phyloP scores from a whole-genome alignment of 768 basidiomycete species.

The Agaricus subrufescens region DNA sequence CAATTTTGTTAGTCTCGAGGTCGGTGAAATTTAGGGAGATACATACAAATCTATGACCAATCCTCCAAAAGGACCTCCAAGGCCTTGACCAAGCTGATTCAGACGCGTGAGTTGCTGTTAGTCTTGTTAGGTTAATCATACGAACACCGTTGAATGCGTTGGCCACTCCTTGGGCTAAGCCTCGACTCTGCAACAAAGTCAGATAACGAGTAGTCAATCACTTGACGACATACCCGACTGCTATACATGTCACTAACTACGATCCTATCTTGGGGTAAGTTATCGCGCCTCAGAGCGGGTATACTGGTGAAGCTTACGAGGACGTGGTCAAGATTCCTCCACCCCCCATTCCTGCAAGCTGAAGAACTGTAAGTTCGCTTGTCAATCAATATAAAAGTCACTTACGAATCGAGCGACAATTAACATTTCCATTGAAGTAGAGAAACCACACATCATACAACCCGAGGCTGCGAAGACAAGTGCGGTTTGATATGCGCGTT shows the following conservation, averaged over 20 bases:
- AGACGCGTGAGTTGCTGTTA: not conserved
- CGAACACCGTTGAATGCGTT: constrained; percentile 71
- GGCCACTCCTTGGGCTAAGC: constrained; percentile 68
- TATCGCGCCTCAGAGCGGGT: not conserved
- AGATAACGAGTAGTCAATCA: not conserved
- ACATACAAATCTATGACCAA: constrained; percentile 61
- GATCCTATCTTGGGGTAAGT: constrained; percentile 37
- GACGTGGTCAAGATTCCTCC: constrained; percentile 72
- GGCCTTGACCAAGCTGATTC: constrained; percentile 64
- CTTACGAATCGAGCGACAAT: constrained; percentile 71
- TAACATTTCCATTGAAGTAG: constrained; percentile 64
- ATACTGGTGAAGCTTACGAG: constrained; percentile 38
- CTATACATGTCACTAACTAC: constrained; percentile 80
- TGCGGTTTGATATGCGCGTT: constrained; percentile 63
- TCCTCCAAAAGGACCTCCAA: constrained; percentile 79
- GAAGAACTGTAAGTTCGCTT: not conserved
- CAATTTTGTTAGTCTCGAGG: not conserved
- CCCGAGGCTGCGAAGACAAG: constrained; percentile 60
- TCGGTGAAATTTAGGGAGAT: not conserved
- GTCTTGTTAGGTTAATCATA: constrained; percentile 1
- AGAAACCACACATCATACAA: constrained; percentile 62
- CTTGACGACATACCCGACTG: constrained; percentile 47
- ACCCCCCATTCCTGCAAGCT: constrained; percentile 75
- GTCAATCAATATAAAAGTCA: constrained; percentile 8
- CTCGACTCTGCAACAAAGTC: constrained; percentile 45